These are phyloP conservation scores for Alternaria gaisen DNA, from an alignment of 2,329 filamentous ascomycete species.

Conservation along the genomic window DNA sequence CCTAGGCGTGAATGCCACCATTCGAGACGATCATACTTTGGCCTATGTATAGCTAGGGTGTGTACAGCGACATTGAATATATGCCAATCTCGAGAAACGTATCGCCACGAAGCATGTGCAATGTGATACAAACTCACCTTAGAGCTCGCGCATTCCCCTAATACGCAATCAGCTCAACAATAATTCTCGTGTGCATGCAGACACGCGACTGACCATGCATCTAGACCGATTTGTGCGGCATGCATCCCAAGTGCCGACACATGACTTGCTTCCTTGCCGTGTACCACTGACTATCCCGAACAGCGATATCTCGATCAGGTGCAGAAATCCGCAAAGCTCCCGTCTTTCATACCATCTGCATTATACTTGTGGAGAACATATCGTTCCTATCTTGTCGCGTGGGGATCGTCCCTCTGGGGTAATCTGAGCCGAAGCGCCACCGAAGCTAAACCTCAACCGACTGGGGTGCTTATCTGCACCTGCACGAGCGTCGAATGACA, in stretches of 20 bases:
- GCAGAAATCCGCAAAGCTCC: background rate
- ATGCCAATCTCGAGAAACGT: background rate
- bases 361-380: background rate
- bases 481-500: slow-evolving; percentile 12
- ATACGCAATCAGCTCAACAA: background rate
- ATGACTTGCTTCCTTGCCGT: background rate
- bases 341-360: background rate
- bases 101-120: background rate
- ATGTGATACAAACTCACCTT: background rate
- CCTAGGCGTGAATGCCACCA: slow-evolving; percentile 70
- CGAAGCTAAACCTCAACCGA: slow-evolving; percentile 6
- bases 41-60: slow-evolving; percentile 55
- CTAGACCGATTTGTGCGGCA: background rate
- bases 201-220: background rate
- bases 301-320: background rate
- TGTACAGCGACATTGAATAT: background rate
- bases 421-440: slow-evolving; percentile 12
- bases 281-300: background rate
- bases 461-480: slow-evolving; percentile 20
- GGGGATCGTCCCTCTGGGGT: slow-evolving; percentile 10
- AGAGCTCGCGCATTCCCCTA: background rate
- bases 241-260: background rate
- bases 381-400: slow-evolving; percentile 3
- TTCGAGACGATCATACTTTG: slow-evolving; percentile 78
- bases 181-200: background rate